Percentiles rank a stretch among this genome's conserved stretches.
These are phyloP conservation scores for Ophiocordyceps camponoti-floridani DNA, from an alignment of 2,329 filamentous ascomycete genomes.

Conservation along the genomic window DNA sequence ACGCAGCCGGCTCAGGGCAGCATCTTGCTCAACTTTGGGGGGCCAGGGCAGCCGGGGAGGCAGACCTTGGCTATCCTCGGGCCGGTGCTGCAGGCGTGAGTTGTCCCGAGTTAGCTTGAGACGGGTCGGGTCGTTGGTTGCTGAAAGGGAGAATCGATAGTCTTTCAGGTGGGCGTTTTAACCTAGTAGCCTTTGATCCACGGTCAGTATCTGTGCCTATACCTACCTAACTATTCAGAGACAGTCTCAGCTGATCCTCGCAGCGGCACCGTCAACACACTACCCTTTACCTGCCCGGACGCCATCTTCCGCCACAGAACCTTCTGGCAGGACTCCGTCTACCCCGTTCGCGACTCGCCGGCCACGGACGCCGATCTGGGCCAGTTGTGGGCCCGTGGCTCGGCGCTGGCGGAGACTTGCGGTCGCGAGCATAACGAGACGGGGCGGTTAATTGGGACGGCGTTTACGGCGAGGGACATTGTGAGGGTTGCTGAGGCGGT, in stretches of 20 bases:
- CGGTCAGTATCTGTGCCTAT: constrained; percentile 5
- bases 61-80: constrained; percentile 1
- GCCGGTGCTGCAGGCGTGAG: constrained; percentile 2
- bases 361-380: constrained; percentile 5
- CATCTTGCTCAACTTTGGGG: constrained; percentile 11
- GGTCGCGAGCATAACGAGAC: constrained; percentile 8
- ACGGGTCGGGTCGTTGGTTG: background rate
- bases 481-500: constrained; percentile 24
- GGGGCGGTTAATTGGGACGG: constrained; percentile 20
- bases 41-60: constrained; percentile 1
- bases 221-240: too few species aligned
- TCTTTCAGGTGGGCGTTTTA: constrained; percentile 8
- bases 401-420: constrained; percentile 7
- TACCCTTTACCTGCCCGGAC: constrained; percentile 10
- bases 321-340: background rate
- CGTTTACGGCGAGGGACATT: constrained; percentile 24
- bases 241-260: background rate
- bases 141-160: constrained; percentile 1
- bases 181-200: constrained; percentile 11
- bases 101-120: background rate
- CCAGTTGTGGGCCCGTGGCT: constrained; percentile 7
- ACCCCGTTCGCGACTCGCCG: background rate
- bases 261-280: constrained; percentile 10
- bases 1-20: constrained; percentile 9
- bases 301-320: background rate